phyloP scores from a whole-genome alignment of 345 rosid species.

The Triadica sebifera region DNA sequence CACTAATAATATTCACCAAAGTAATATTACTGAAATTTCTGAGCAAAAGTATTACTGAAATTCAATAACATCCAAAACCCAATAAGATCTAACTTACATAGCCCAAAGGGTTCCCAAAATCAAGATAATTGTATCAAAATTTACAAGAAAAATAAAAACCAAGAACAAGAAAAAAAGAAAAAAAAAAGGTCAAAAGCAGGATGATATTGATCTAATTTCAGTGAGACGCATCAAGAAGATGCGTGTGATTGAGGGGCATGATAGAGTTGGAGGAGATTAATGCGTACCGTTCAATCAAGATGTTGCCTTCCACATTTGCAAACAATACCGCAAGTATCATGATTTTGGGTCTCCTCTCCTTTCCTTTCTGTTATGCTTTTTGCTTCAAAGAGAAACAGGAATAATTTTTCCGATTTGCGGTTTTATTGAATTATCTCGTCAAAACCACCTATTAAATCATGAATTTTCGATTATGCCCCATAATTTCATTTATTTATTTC shows the following conservation, averaged over 20 bases:
- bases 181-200: no score
- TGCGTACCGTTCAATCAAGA: constrained; percentile 29
- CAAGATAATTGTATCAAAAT: neutral
- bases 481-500: neutral
- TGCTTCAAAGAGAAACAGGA: neutral
- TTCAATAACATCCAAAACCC: neutral
- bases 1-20: neutral
- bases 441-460: neutral
- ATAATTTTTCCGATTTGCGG: neutral
- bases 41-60: neutral
- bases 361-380: neutral
- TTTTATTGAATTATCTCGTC: neutral
- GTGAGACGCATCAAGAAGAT: neutral
- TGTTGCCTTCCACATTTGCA: constrained; percentile 35
- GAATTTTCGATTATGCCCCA: constrained; percentile 2
- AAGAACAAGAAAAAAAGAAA: neutral
- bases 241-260: neutral
- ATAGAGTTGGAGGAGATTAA: neutral
- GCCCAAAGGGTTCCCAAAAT: constrained; percentile 1
- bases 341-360: neutral
- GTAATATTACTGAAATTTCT: neutral
- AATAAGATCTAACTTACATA: neutral
- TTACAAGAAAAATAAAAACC: neutral
- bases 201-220: constrained; percentile 3
- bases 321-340: constrained; percentile 33